Conservation (phyloP, 768 basidiomycete species). For the Pholiota conissans region DNA sequence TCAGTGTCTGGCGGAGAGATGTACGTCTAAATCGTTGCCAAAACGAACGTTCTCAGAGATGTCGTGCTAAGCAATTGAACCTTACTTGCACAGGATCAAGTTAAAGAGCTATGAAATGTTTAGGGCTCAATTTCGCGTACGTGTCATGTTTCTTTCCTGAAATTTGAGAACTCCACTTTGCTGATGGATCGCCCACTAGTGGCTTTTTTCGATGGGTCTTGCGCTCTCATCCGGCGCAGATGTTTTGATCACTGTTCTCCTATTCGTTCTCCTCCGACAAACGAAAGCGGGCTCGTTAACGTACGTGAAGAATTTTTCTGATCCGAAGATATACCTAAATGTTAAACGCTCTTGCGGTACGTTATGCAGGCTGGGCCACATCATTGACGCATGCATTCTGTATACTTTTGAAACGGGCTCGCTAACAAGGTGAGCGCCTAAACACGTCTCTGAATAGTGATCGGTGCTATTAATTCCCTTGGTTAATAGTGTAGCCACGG, state of each 20-base stretch:
- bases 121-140: constrained; percentile 16
- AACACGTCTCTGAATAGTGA: neutral
- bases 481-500: constrained; percentile 34
- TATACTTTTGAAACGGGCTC: constrained; percentile 53
- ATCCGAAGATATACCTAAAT: neutral
- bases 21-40: constrained; percentile 9
- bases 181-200: constrained; percentile 27
- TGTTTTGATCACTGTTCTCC: constrained; percentile 41
- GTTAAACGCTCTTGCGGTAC: constrained; percentile 17
- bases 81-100: constrained; percentile 21
- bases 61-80: neutral
- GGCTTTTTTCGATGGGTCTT: constrained; percentile 55
- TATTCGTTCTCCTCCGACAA: constrained; percentile 40
- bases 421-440: constrained; percentile 38
- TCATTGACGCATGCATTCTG: constrained; percentile 44
- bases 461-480: neutral
- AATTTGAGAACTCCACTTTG: neutral
- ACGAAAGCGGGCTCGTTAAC: constrained; percentile 35
- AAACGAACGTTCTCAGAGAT: neutral
- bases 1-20: constrained; percentile 19
- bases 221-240: constrained; percentile 48
- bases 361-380: constrained; percentile 32
- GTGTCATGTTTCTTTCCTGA: neutral
- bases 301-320: constrained; percentile 22
- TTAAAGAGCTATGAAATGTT: constrained; percentile 15